Base-by-base conservation (phyloP, 2,329 filamentous ascomycete genomes). In the Penicillium sp. region DNA sequence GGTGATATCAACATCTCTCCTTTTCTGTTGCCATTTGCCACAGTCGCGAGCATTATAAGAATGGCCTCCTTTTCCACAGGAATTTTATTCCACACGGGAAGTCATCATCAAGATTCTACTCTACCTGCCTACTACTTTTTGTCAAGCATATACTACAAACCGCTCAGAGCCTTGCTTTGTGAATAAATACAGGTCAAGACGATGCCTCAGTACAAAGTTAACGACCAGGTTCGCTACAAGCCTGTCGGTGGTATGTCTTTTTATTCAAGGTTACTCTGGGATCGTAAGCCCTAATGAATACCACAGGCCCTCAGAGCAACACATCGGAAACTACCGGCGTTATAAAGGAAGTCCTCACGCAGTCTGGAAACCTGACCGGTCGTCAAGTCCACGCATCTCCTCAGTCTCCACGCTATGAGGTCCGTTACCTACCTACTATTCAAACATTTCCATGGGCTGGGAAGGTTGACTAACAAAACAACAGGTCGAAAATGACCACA, bases 191-290 rank as follows among this genome's bases (percentile, higher is more conserved):
- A 43, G 7, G n/a, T 18, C n/a, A 43, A 53, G 16, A 49, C 20
- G 45, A 70, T 64, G 68, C 65, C 63, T 60, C 58, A 63, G 16
- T 75, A 63, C 61, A 62, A 62, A 12, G 56, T 66, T 47, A 73
- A 73, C 55, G 63, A 74, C 45, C 65, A 63, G 20, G 73, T 76
- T 49, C 67, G 64, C 48, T 76, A 76, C 62, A 75, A 73, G 61
- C 74, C 74, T 23, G 71, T 76, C 20, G 73, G 74, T 43, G 74
- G 74, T 75, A 64, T 57, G 64, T 60, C 26, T 24, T 45, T 21
- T 28, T 38, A 47, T 11, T 33, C 21, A 21, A 14, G 47, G 49
- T 24, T 55, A 38, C 30, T 11, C 3, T 24, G n/a, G 43, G 24
- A 46, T 4, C 18, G n/a, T 23, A 9, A 26, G 24, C 12, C 49